These are phyloP conservation scores for Russula sp. DNA, from an alignment of 768 basidiomycete genomes.

Conservation along the genomic window DNA sequence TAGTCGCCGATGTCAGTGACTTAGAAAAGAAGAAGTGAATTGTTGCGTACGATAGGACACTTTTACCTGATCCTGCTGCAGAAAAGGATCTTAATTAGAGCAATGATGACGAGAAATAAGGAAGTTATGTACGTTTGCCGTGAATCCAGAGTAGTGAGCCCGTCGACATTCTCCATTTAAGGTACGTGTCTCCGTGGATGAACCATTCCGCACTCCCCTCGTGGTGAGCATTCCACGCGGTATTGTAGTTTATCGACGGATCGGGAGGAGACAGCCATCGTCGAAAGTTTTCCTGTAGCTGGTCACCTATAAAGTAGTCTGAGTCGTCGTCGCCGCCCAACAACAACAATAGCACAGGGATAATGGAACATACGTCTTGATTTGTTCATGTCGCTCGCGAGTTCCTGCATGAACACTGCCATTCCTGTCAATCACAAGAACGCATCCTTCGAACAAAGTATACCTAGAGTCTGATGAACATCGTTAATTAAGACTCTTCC, in stretches of 20 bases:
- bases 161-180: background rate
- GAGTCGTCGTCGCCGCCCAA: background rate
- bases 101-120: background rate
- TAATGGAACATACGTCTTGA: background rate
- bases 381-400: background rate
- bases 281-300: background rate
- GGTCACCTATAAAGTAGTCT: background rate
- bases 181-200: background rate
- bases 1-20: background rate
- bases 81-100: background rate
- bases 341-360: background rate
- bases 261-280: conserved; percentile 3
- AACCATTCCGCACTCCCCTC: conserved; percentile 1
- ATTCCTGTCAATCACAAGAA: background rate
- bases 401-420: background rate
- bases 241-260: background rate
- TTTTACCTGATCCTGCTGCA: conserved; percentile 2
- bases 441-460: background rate
- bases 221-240: background rate
- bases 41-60: background rate
- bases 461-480: background rate
- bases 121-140: background rate
- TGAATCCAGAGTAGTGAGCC: background rate
- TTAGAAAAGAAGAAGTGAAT: background rate
- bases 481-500: background rate